A percentile compares a stretch with the other conserved stretches of the same genome.
Conservation (phyloP, 1,284 basidiomycete species). For the Marasmius oreades region DNA sequence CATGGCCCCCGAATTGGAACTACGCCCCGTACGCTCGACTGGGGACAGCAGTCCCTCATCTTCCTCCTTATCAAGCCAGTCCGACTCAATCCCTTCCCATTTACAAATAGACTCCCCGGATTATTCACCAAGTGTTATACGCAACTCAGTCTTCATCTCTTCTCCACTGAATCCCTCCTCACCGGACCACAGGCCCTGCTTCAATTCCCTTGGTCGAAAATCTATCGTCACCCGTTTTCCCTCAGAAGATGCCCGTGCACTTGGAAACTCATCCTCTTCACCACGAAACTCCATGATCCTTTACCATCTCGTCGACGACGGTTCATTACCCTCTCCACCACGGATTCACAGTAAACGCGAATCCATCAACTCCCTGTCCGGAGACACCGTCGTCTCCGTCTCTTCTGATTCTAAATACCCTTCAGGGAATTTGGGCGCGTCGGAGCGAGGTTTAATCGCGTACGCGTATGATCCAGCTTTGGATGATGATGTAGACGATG, state of each 20-base stretch:
- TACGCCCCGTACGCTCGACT: neutral
- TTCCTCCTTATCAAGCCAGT: neutral
- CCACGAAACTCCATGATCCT: constrained; percentile 30
- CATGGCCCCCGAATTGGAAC: neutral
- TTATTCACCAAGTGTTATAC: neutral
- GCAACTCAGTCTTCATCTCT: constrained; percentile 10
- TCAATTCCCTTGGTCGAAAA: constrained; percentile 12
- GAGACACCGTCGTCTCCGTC: constrained; percentile 25
- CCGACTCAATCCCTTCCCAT: neutral
- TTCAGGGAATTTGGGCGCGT: constrained; percentile 7
- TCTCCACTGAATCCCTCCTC: constrained; percentile 21
- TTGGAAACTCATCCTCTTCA: constrained; percentile 5
- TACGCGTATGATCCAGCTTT: constrained; percentile 32
- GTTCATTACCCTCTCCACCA: constrained; percentile 14
- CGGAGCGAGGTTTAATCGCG: constrained; percentile 28
- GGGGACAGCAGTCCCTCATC: neutral
- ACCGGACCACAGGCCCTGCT: constrained; percentile 10
- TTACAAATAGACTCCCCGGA: neutral
- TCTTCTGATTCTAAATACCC: constrained; percentile 34
- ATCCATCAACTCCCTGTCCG: constrained; percentile 23
- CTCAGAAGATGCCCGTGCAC: constrained; percentile 23
- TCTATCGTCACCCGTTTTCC: constrained; percentile 12
- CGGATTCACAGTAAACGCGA: constrained; percentile 9
- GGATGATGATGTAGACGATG: constrained; percentile 24
- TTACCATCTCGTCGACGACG: constrained; percentile 23